Percentiles rank a stretch among this genome's conserved stretches.
Evolutionary conservation across 805 yeast species (phyloP).

Genomic region (Sungouiella thailandica): DNA sequence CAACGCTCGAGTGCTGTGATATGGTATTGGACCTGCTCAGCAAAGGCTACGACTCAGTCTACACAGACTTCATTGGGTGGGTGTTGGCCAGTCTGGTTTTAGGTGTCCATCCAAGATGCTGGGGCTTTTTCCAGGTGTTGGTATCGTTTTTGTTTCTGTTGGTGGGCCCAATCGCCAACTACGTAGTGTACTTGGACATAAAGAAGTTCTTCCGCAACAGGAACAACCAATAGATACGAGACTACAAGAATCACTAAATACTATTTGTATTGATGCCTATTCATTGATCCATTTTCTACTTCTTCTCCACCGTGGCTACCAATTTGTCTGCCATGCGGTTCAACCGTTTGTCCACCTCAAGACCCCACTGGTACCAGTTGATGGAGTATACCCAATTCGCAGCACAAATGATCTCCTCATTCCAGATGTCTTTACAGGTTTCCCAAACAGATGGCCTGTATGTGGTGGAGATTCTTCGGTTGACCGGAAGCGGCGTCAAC

Average conservation of each 20-base stretch:
- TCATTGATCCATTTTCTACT: not conserved
- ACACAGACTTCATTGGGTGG: slow-evolving; percentile 87
- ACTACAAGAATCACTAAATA: not conserved
- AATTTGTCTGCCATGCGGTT: slow-evolving; percentile 25
- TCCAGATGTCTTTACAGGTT: slow-evolving; percentile 75
- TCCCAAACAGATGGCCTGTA: slow-evolving; percentile 44
- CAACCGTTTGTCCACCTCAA: slow-evolving; percentile 30
- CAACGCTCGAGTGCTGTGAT: slow-evolving; percentile 62
- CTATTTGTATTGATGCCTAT: no score
- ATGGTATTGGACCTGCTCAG: slow-evolving; percentile 52
- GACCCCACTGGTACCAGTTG: slow-evolving; percentile 42
- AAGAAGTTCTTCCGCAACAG: slow-evolving; percentile 39
- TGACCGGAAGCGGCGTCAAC: slow-evolving; percentile 40
- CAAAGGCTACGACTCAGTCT: slow-evolving; percentile 65
- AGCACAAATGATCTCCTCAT: slow-evolving; percentile 59
- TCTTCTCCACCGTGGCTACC: slow-evolving; percentile 9
- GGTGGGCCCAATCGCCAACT: slow-evolving; percentile 51
- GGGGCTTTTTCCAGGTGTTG: slow-evolving; percentile 45
- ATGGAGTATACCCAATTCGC: slow-evolving; percentile 61
- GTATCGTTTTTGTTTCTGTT: slow-evolving; percentile 32
- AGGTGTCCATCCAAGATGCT: slow-evolving; percentile 65
- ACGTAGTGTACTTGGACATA: slow-evolving; percentile 50
- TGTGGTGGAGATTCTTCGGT: slow-evolving; percentile 19
- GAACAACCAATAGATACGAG: not conserved
- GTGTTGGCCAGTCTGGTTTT: slow-evolving; percentile 59